phyloP scores from a whole-genome alignment of 129 eudicot genomes.

The Pulicaria dysenterica region DNA sequence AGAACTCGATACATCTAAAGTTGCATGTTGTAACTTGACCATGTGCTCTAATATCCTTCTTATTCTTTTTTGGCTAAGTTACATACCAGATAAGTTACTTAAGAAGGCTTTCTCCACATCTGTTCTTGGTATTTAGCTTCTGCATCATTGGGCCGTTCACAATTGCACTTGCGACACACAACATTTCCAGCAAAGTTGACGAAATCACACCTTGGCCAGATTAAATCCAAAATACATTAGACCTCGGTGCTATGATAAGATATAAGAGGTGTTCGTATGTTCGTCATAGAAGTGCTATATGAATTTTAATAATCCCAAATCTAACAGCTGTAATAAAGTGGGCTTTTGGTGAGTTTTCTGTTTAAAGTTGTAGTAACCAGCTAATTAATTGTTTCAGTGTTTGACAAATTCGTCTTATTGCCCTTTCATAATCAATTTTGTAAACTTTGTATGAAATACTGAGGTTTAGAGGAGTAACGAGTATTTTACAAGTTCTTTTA shows the following conservation, averaged over 20 bases:
- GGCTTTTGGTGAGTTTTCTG: background rate
- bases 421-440: too few relatives aligned
- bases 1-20: slow-evolving; percentile 1
- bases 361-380: too few relatives aligned
- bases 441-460: too few relatives aligned
- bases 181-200: slow-evolving; percentile 57
- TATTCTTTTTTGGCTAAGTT: background rate
- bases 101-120: slow-evolving; percentile 53
- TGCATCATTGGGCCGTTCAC: slow-evolving; percentile 41
- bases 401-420: background rate
- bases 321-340: background rate
- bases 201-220: slow-evolving; percentile 56
- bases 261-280: background rate
- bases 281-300: background rate
- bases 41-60: background rate
- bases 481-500: background rate
- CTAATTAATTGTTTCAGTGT: too few relatives aligned
- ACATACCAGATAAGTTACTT: slow-evolving; percentile 12
- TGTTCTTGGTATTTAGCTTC: slow-evolving; percentile 44
- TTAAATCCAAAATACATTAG: slow-evolving; percentile 13
- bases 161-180: slow-evolving; percentile 58
- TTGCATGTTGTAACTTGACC: slow-evolving; percentile 22
- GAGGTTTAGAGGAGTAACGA: too few relatives aligned
- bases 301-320: background rate
- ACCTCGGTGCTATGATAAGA: background rate